Evolutionary conservation across 495 filamentous ascomycete genomes (phyloP).

Genomic region (Xylona heveae): DNA sequence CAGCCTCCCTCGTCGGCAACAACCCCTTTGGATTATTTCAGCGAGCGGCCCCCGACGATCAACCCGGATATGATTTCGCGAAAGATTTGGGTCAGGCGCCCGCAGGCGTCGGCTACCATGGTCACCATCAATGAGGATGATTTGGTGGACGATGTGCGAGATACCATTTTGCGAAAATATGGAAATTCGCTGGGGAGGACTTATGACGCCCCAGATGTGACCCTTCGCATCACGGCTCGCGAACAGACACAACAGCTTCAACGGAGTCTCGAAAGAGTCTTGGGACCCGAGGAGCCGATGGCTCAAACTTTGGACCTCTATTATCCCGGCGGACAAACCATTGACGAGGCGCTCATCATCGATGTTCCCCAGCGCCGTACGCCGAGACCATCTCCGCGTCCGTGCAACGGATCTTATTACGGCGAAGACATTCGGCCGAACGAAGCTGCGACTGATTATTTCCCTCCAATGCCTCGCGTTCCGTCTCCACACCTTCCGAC

Average conservation of each 20-base stretch:
- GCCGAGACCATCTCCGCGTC: constrained; percentile 59
- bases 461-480: constrained; percentile 55
- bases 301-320: constrained; percentile 57
- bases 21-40: constrained; percentile 7
- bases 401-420: constrained; percentile 33
- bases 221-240: constrained; percentile 37
- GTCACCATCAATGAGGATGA: constrained; percentile 74
- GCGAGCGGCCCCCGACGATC: too few species aligned
- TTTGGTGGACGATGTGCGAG: constrained; percentile 84
- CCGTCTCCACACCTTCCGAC: constrained; percentile 19
- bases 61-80: constrained; percentile 53
- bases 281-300: constrained; percentile 80
- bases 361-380: constrained; percentile 69
- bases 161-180: constrained; percentile 83
- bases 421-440: constrained; percentile 41
- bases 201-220: constrained; percentile 78
- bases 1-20: neutral
- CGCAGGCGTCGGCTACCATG: constrained; percentile 64
- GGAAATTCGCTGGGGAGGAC: constrained; percentile 71
- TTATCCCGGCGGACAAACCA: constrained; percentile 70
- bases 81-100: constrained; percentile 89
- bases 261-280: constrained; percentile 30
- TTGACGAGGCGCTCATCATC: constrained; percentile 83
- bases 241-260: constrained; percentile 25
- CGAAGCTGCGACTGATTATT: constrained; percentile 68